These are phyloP conservation scores for Plantago rigida DNA, from an alignment of 305 asterid genomes.

Conservation along the genomic window DNA sequence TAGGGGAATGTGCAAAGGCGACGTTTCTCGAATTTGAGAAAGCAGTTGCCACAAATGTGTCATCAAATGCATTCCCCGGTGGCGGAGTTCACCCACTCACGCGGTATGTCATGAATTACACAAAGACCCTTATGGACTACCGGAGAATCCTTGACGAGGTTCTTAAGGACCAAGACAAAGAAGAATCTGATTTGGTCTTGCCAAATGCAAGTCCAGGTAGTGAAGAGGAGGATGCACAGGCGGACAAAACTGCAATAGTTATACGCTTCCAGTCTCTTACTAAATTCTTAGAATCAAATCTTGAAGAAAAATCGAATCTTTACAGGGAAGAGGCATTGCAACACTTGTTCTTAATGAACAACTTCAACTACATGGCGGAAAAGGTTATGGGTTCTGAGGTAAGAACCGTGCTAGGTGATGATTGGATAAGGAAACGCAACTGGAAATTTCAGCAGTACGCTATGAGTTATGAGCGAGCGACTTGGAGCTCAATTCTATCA, in stretches of 20 bases:
- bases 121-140: constrained; percentile 59
- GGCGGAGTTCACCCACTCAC: constrained; percentile 87
- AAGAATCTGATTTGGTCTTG: constrained; percentile 28
- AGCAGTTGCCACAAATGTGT: constrained; percentile 54
- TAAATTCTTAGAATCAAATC: constrained; percentile 53
- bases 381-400: constrained; percentile 62
- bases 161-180: constrained; percentile 44
- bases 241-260: constrained; percentile 39
- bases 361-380: constrained; percentile 79
- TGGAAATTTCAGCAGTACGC: constrained; percentile 85
- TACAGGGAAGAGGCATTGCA: constrained; percentile 76
- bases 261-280: constrained; percentile 52
- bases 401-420: constrained; percentile 57
- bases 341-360: constrained; percentile 84
- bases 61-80: constrained; percentile 55
- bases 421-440: constrained; percentile 69
- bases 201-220: constrained; percentile 48
- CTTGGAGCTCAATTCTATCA: constrained; percentile 83
- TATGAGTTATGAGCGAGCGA: constrained; percentile 74
- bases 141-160: constrained; percentile 55
- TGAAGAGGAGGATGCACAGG: constrained; percentile 37
- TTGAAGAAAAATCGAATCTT: constrained; percentile 58
- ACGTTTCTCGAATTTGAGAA: constrained; percentile 77
- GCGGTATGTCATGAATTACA: constrained; percentile 80
- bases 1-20: constrained; percentile 65